A percentile compares a stretch with the other conserved stretches of the same genome.
phyloP scores from a whole-genome alignment of 306 rosid genomes.

The Lathyrus tuberosus region DNA sequence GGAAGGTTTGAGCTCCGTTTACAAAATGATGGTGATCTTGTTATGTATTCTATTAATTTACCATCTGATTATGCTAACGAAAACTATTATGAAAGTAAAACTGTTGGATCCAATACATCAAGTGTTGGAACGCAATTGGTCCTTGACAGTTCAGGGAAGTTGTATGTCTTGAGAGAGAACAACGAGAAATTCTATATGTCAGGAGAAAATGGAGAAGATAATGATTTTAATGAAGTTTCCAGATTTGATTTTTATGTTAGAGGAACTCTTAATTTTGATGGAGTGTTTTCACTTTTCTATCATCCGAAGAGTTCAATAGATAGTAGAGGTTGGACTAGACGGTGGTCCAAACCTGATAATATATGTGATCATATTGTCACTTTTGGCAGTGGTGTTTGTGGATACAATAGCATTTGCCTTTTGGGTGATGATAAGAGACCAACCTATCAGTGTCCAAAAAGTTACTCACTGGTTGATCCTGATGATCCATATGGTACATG shows the following conservation, averaged over 20 bases:
- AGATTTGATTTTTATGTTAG: constrained; percentile 33
- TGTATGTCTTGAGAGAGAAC: constrained; percentile 37
- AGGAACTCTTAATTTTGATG: constrained; percentile 55
- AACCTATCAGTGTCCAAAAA: constrained; percentile 40
- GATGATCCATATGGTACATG: constrained; percentile 43
- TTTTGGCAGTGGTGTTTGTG: constrained; percentile 36
- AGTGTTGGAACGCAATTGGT: constrained; percentile 43
- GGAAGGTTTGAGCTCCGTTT: too few relatives aligned
- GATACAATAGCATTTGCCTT: constrained; percentile 43
- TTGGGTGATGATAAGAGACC: constrained; percentile 30
- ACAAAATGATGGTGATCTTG: too few relatives aligned
- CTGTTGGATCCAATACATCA: constrained; percentile 16
- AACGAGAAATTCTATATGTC: constrained; percentile 5
- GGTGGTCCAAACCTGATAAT: constrained; percentile 38
- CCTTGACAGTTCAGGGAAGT: constrained; percentile 37
- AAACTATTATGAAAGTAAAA: constrained; percentile 31
- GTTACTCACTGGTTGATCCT: constrained; percentile 47
- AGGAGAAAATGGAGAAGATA: neutral
- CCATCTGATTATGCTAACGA: constrained; percentile 35
- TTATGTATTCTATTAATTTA: constrained; percentile 40
- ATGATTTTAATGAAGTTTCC: neutral
- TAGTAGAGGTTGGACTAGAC: constrained; percentile 21
- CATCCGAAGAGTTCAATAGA: constrained; percentile 34
- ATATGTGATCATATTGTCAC: neutral
- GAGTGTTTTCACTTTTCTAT: constrained; percentile 40